phyloP scores from a whole-genome alignment of 805 yeast genomes.

The Priceomyces haplophilus region DNA sequence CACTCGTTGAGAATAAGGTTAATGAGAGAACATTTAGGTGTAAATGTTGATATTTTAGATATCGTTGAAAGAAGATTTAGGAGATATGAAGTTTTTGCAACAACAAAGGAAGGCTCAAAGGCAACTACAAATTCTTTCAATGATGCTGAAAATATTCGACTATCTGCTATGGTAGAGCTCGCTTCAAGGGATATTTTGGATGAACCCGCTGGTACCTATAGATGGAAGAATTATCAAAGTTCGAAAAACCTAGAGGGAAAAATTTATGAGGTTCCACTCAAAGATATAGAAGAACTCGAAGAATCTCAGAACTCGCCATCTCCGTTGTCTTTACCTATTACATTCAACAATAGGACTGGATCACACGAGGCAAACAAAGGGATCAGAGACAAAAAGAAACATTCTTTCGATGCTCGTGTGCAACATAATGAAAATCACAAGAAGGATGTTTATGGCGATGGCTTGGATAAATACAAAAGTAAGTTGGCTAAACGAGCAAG shows the following conservation, averaged over 20 bases:
- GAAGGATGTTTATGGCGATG: constrained; percentile 74
- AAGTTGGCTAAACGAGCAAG: constrained; percentile 47
- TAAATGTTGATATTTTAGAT: constrained; percentile 84
- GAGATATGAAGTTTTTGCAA: constrained; percentile 46
- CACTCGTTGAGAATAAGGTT: constrained; percentile 84
- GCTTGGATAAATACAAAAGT: constrained; percentile 60
- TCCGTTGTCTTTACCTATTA: constrained; percentile 42
- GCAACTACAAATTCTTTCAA: constrained; percentile 46
- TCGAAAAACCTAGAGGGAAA: constrained; percentile 10
- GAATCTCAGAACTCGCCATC: constrained; percentile 23
- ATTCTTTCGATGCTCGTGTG: constrained; percentile 79
- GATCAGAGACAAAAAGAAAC: constrained; percentile 74
- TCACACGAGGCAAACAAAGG: constrained; percentile 71
- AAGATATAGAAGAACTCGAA: constrained; percentile 25
- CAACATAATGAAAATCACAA: constrained; percentile 62
- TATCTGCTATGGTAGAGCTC: constrained; percentile 72
- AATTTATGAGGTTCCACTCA: constrained; percentile 19
- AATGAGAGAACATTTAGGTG: constrained; percentile 96
- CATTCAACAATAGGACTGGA: constrained; percentile 89
- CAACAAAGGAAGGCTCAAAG: constrained; percentile 36
- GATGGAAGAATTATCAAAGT: constrained; percentile 40
- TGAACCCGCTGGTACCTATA: constrained; percentile 44
- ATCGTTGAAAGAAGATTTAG: constrained; percentile 70
- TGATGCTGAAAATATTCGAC: constrained; percentile 26
- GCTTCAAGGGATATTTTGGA: constrained; percentile 67